Evolutionary conservation across 129 eudicot species (phyloP), one percentile per base, ranked within the genome.

Genomic region (Flaveria sonorensis): DNA sequence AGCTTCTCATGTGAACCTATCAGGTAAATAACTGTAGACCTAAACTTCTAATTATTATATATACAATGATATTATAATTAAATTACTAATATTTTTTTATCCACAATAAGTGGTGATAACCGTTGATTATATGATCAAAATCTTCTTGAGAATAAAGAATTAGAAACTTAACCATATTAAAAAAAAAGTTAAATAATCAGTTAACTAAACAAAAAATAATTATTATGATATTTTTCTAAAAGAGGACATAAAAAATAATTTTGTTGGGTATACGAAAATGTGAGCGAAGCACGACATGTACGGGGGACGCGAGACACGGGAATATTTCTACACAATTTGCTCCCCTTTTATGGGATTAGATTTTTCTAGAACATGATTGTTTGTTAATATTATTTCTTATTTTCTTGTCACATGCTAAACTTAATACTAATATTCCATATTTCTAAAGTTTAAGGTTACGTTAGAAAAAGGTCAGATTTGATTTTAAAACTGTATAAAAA

Each of bases 271-370:
- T 56, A 53, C 57, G 43, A 55, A 57, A 77, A 55, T 69, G 36
- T 56, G 76, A 70, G 47, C 66, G 39, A 51, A 48, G 77, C 73
- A 72, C 77, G 72, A 61, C 48, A 42, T 73, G 83, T 73, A 67
- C 23, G 66, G 69, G 28, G 70, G 69, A 80, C 83, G 36, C 60
- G 79, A 66, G 83, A 80, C 83, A 80, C 79, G 83, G 83, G 79
- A 80, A 80, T 80, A 65, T 74, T 73, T 80, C 70, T 56, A 78
- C 70, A 70, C 23, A 78, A 57, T 70, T 28, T 78, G 79, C 83
- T 55, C 70, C 74, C 74, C 72, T 52, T 39, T 53, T 65, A 46
- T 28, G 19, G 75, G 70, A 23, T 65, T 80, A 65, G 52, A 73
- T 64, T 67, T 79, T 71, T 79, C 66, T 20, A 71, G 65, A 63